Percentiles rank a stretch among this genome's conserved stretches.
Conservation (phyloP, 768 basidiomycete genomes). For the Hericium erinaceus region DNA sequence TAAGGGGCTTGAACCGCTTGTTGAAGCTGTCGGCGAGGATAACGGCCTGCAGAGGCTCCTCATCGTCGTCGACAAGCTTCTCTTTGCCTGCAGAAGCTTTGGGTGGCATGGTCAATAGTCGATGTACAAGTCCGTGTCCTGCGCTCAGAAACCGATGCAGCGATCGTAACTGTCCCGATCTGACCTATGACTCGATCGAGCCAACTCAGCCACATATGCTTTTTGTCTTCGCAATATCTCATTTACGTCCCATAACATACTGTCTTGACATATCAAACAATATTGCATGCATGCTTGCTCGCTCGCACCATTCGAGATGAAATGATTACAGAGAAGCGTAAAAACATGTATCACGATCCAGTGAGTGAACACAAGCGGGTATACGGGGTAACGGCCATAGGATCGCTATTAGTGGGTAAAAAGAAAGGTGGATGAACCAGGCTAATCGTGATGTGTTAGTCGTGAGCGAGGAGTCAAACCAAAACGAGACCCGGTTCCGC, state of each 20-base stretch:
- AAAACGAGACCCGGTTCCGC: conserved; percentile 42
- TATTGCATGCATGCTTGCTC: background rate
- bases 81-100: conserved; percentile 53
- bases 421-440: conserved; percentile 40
- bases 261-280: background rate
- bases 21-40: conserved; percentile 96
- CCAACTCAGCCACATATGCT: too few species aligned
- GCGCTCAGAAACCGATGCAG: too few species aligned
- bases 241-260: conserved; percentile 2
- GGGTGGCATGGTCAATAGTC: conserved; percentile 46
- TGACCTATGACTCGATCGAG: too few species aligned
- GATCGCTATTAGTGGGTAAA: conserved; percentile 60
- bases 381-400: conserved; percentile 26
- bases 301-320: conserved; percentile 17
- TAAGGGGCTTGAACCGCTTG: conserved; percentile 86
- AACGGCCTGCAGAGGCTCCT: conserved; percentile 88
- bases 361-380: conserved; percentile 38
- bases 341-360: conserved; percentile 48
- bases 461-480: conserved; percentile 40
- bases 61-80: conserved; percentile 58
- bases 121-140: background rate
- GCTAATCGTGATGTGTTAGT: conserved; percentile 49
- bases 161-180: too few species aligned
- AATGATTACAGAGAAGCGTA: conserved; percentile 54
- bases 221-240: too few species aligned